phyloP scores from a whole-genome alignment of 345 rosid species.

The Populus euphratica region DNA sequence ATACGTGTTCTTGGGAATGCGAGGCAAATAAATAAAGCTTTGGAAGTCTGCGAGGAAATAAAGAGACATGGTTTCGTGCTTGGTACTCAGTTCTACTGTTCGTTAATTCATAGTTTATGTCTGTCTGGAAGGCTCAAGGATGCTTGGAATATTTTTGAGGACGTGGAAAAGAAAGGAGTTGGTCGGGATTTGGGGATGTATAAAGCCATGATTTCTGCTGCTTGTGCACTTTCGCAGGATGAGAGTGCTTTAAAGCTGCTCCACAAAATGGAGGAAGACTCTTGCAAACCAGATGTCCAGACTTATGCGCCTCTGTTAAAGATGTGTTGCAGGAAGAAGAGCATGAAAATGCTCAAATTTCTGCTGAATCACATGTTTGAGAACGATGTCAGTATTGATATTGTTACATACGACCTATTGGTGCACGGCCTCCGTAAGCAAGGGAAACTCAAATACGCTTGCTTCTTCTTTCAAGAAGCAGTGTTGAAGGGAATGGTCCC shows the following conservation, averaged over 20 bases:
- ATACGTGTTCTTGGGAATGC: constrained; percentile 75
- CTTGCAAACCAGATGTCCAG: constrained; percentile 51
- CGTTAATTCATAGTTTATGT: constrained; percentile 54
- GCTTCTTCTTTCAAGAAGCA: constrained; percentile 61
- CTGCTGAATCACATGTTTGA: constrained; percentile 62
- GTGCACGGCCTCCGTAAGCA: constrained; percentile 53
- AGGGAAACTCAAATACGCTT: constrained; percentile 59
- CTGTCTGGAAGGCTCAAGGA: constrained; percentile 67
- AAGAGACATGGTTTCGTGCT: constrained; percentile 56
- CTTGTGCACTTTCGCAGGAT: constrained; percentile 50
- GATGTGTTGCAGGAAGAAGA: constrained; percentile 66
- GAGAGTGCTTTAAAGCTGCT: constrained; percentile 62
- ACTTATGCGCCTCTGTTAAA: constrained; percentile 65
- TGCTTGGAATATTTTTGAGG: constrained; percentile 63
- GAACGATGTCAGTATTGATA: constrained; percentile 58
- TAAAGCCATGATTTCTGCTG: constrained; percentile 57
- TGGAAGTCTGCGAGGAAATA: constrained; percentile 67
- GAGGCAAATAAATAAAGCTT: constrained; percentile 53
- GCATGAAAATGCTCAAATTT: constrained; percentile 58
- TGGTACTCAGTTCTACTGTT: constrained; percentile 61
- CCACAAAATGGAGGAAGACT: constrained; percentile 55
- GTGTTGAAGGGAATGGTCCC: constrained; percentile 63
- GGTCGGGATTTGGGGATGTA: constrained; percentile 45
- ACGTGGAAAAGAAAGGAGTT: constrained; percentile 68
- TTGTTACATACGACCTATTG: constrained; percentile 49